Conservation (phyloP, 352 stramenopile species). For the Plasmopara viticola region DNA sequence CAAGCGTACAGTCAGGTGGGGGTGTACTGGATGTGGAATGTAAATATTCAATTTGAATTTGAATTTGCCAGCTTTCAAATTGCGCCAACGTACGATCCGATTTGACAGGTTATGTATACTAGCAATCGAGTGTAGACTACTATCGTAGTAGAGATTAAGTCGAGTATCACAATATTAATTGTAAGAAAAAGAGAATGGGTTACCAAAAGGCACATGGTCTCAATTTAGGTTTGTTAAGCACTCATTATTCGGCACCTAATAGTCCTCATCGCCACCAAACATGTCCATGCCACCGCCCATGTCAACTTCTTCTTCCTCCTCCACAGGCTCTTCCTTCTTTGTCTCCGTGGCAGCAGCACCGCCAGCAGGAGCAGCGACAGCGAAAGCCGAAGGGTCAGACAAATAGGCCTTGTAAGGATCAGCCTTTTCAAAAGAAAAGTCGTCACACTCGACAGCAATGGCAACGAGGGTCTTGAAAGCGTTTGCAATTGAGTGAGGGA, state of each 20-base stretch:
- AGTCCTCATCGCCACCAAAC: slow-evolving; percentile 67
- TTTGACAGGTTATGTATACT: neutral
- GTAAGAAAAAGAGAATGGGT: neutral
- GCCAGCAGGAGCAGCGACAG: slow-evolving; percentile 78
- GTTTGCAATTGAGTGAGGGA: slow-evolving; percentile 98
- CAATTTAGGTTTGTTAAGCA: slow-evolving; percentile 15
- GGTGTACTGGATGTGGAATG: slow-evolving; percentile 13
- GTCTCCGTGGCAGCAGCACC: slow-evolving; percentile 59
- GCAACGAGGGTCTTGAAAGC: slow-evolving; percentile 97
- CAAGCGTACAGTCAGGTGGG: slow-evolving; percentile 14
- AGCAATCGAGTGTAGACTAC: too few relatives aligned
- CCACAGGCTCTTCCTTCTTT: slow-evolving; percentile 52
- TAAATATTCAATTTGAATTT: slow-evolving; percentile 32
- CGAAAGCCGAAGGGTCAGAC: slow-evolving; percentile 92
- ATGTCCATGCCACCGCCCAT: slow-evolving; percentile 86
- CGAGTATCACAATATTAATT: too few relatives aligned
- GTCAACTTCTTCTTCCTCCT: slow-evolving; percentile 80
- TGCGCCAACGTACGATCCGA: slow-evolving; percentile 15
- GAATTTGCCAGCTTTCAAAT: slow-evolving; percentile 20
- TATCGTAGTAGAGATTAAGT: too few relatives aligned
- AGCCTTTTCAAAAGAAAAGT: slow-evolving; percentile 97
- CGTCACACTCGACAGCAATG: slow-evolving; percentile 92
- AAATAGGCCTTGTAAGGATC: slow-evolving; percentile 96
- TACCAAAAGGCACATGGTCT: slow-evolving; percentile 20
- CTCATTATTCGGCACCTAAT: slow-evolving; percentile 38